Evolutionary conservation across 1,139 yeast species (phyloP).

Genomic region (Geotrichum restrictum): DNA sequence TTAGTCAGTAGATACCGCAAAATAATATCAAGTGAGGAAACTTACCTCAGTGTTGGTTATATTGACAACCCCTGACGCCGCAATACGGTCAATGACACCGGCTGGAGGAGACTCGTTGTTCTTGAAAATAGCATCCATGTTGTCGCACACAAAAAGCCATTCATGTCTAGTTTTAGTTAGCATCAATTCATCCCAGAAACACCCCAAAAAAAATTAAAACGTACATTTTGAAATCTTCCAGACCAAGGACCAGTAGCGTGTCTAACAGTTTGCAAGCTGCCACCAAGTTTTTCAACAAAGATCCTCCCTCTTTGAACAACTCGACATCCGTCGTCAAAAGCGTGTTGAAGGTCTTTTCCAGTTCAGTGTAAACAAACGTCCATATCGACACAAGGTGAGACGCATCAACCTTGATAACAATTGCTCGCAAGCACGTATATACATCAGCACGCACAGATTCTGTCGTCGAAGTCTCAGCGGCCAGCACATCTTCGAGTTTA

Average conservation of each 20-base stretch:
- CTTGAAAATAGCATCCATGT: conserved; percentile 57
- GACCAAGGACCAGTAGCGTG: conserved; percentile 57
- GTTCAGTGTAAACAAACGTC: conserved; percentile 61
- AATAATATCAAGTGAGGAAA: conserved; percentile 2
- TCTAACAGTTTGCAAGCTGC: conserved; percentile 77
- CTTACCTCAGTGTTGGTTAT: conserved; percentile 25
- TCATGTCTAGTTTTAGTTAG: conserved; percentile 42
- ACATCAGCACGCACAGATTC: conserved; percentile 44
- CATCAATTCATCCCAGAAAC: too few relatives aligned
- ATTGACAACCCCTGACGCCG: conserved; percentile 27
- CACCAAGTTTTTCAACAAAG: conserved; percentile 27
- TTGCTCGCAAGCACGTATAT: conserved; percentile 57
- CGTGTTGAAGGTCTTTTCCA: conserved; percentile 52
- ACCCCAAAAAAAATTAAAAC: conserved; percentile 21
- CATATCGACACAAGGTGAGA: conserved; percentile 66
- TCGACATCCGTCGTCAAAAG: conserved; percentile 31
- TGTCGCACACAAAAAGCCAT: conserved; percentile 80
- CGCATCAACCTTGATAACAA: conserved; percentile 58
- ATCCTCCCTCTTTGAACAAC: conserved; percentile 23
- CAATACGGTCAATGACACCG: conserved; percentile 42
- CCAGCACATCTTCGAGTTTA: conserved; percentile 42
- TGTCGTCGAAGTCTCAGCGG: conserved; percentile 29
- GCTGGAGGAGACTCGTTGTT: conserved; percentile 37
- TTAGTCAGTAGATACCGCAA: background rate
- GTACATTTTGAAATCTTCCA: conserved; percentile 71